Base-by-base conservation (phyloP, 2,329 filamentous ascomycete genomes). In the Pseudogymnoascus sp. region DNA sequence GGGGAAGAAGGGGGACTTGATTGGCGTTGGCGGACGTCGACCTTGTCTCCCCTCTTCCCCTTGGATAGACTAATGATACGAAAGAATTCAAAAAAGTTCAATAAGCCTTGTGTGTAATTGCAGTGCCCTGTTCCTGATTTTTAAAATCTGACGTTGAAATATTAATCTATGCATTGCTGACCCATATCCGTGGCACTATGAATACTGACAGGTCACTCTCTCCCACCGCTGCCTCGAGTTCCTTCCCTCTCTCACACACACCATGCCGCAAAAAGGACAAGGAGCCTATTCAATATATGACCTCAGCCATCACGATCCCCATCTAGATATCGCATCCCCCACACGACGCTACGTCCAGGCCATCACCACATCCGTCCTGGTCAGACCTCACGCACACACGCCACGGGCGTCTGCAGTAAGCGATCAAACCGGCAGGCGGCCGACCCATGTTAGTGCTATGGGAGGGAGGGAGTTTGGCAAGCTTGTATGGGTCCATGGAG, bases 391-490 rank as follows among this genome's bases (percentile, higher is more conserved):
- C 22, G 18, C 22, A 14, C 12, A 12, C 22, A 50, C 43, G 25
- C 47, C 47, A 53, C 47, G 28, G 28, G 28, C 47, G 28, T 53
- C 47, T 53, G 47, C 28, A 53, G 9, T 53, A 53, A 53, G 47
- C 47, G 47, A 53, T 53, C 47, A 53, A 53, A 53, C 47, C 47
- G 28, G 47, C 28, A 53, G 18, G 47, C 47, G 47, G 47, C 47
- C 47, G 47, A 53, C 47, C 47, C 47, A 53, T 53, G 28, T 15
- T 53, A 53, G 43, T n/a, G 6, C 14, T 6, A 14, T 5, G 22
- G 2, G 14, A 15, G 43, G 22, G n/a, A 11, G n/a, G 43, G 12
- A 50, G 43, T 15, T 15, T 15, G 43, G 43, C 43, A 50, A 53
- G 43, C 43, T 53, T 53, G 43, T 53, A 53, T 53, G 43, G 43